Base-by-base conservation (phyloP, 1,284 basidiomycete species). In the Lentinula novae-zelandiae region DNA sequence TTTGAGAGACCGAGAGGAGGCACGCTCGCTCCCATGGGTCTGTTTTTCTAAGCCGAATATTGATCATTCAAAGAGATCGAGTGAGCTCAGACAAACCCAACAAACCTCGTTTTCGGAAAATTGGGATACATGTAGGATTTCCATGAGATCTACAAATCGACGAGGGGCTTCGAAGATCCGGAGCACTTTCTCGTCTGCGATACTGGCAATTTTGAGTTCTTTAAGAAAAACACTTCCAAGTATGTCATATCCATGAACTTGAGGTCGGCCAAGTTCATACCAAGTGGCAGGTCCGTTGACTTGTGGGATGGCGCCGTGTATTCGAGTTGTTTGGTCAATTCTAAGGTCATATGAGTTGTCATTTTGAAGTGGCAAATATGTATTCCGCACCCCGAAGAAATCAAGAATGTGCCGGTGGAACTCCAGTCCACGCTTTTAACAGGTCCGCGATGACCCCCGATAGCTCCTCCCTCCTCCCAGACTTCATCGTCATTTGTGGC, bases 201-300 rank as follows among this genome's bases (percentile, higher is more conserved):
- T 87, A 66, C 92, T 95, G 15, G 88, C 88, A 69, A 96, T 94
- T 22, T 84, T 85, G 49, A 94, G 76, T 0, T 90, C 76, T 61
- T 83, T 80, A 49, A 97, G 80, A 73, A 94, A 95, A 2, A 82
- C 84, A 1, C 84, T 87, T 62, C 88, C 88, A n/a, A 95, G 79
- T 50, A 97, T 78, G 69, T 97, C 94, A 72, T 98, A 97, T 5
- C 95, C 95, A 73, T 98, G 95, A 17, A 96, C 87, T 73, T 98
- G 95, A 27, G 95, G 95, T 15, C 95, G 86, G 33, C 84, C 84
- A 34, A 97, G 78, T 71, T 98, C 95, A 66, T 93, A 91, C 95
- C 95, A 98, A 1, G 73, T 68, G n/a, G 65, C 36, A 3, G 61
- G 61, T 34, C 70, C 65, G 6, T 63, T 50, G 55, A 67, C 65